These are phyloP conservation scores for Cornus florida DNA, from an alignment of 148 eudicot genomes.

Conservation along the genomic window DNA sequence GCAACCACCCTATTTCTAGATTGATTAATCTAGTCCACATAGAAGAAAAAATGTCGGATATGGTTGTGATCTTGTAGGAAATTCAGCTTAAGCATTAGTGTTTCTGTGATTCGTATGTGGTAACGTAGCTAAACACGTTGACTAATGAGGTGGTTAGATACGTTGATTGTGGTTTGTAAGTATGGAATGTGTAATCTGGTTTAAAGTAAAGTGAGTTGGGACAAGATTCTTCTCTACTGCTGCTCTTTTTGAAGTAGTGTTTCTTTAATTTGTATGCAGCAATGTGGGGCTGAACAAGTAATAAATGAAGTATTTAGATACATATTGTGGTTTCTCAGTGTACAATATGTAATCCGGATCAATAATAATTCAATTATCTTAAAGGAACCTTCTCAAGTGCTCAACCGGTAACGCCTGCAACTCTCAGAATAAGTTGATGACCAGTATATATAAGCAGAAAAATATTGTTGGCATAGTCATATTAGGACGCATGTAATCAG, in stretches of 20 bases:
- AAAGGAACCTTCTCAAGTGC: too few species aligned
- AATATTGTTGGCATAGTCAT: too few species aligned
- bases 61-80: neutral
- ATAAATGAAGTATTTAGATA: too few species aligned
- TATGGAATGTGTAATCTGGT: neutral
- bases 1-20: neutral
- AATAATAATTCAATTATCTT: too few species aligned
- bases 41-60: neutral
- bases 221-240: slow-evolving; percentile 12
- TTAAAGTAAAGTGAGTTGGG: neutral
- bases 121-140: slow-evolving; percentile 4
- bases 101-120: neutral
- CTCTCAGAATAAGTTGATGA: too few species aligned
- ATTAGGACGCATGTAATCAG: too few species aligned
- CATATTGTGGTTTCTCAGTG: too few species aligned
- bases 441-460: too few species aligned
- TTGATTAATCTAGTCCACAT: neutral
- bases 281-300: too few species aligned
- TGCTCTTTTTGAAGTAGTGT: neutral
- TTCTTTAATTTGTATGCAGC: too few species aligned
- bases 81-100: neutral
- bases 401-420: too few species aligned
- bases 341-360: too few species aligned
- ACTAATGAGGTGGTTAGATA: neutral
- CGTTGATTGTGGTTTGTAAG: neutral